Percentiles rank a stretch among this genome's conserved stretches.
phyloP scores from a whole-genome alignment of 108 stramenopile species.

The Mayamaea pseudoterrestris region DNA sequence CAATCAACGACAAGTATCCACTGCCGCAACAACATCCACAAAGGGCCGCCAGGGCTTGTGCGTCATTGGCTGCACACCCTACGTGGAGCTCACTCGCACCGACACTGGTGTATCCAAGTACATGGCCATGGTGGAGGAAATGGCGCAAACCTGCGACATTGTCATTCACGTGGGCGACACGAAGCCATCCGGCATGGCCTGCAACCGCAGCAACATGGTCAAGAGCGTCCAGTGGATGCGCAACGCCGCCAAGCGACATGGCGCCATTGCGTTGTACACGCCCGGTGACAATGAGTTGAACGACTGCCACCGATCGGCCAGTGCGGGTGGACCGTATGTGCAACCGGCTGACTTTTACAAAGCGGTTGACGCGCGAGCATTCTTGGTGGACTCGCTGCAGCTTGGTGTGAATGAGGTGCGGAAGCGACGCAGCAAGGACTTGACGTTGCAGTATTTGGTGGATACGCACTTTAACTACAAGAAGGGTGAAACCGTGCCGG shows the following conservation, averaged over 20 bases:
- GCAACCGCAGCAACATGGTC: background rate
- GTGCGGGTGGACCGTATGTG: background rate
- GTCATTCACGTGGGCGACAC: slow-evolving; percentile 5
- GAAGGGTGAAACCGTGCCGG: background rate
- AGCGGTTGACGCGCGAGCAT: background rate
- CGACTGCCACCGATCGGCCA: slow-evolving; percentile 1
- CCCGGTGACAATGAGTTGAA: slow-evolving; percentile 4
- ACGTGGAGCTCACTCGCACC: background rate
- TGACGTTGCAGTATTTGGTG: background rate
- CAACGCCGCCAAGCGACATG: too few relatives aligned
- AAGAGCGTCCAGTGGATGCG: background rate
- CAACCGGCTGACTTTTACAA: slow-evolving; percentile 4
- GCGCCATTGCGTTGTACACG: background rate
- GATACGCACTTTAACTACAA: background rate
- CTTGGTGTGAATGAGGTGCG: background rate
- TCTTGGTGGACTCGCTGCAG: background rate
- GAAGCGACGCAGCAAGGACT: too few relatives aligned
- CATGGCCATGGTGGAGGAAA: background rate
- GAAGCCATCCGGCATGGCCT: background rate
- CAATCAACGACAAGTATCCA: too few relatives aligned
- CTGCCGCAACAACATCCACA: too few relatives aligned
- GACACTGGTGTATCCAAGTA: background rate
- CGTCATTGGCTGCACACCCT: slow-evolving; percentile 5
- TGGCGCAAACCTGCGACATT: slow-evolving; percentile 3
- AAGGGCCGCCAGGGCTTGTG: background rate